Evolutionary conservation across 73 alveolate species (phyloP).

Genomic region (Paramecium primaurelia): DNA sequence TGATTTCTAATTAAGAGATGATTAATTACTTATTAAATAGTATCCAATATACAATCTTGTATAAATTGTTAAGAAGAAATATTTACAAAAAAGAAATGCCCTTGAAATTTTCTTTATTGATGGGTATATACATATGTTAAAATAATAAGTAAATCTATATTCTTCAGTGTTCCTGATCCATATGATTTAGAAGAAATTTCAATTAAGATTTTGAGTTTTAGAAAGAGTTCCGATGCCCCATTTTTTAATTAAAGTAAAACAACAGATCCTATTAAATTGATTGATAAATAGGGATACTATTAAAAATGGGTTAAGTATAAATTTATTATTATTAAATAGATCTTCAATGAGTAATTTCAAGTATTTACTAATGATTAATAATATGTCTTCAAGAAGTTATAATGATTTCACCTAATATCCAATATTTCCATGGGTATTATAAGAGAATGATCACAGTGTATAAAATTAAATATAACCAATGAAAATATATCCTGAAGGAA

Average conservation of each 20-base stretch:
- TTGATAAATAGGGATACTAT: conserved; percentile 68
- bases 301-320: conserved; percentile 77
- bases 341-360: neutral
- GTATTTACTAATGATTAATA: conserved; percentile 81
- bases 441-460: neutral
- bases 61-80: neutral
- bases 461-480: neutral
- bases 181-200: neutral
- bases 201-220: neutral
- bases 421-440: conserved; percentile 95
- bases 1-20: neutral
- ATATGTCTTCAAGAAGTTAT: conserved; percentile 84
- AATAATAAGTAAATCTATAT: neutral
- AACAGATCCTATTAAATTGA: neutral
- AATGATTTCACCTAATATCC: conserved; percentile 96
- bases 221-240: neutral
- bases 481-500: neutral
- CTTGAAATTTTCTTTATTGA: neutral
- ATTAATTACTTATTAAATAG: neutral
- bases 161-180: neutral
- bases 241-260: neutral
- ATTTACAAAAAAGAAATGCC: conserved; percentile 1
- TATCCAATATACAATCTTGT: neutral
- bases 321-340: neutral
- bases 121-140: neutral